Conservation (phyloP, 176 grass and related monocot genomes). For the Paspalum notatum region DNA sequence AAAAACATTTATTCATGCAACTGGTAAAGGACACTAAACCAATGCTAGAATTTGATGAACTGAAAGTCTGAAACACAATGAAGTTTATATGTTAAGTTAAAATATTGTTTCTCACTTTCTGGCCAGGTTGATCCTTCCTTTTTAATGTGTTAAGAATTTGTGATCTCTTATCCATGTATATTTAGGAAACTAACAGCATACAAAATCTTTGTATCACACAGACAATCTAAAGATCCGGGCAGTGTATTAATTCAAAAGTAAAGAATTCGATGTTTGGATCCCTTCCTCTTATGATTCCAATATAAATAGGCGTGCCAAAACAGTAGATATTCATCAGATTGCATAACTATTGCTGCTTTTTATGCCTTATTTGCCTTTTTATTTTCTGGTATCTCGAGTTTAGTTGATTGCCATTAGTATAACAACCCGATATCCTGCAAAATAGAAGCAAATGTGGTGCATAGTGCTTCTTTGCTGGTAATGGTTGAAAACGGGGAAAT, state of each 20-base stretch:
- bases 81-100: neutral
- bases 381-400: neutral
- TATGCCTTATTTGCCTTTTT: neutral
- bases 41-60: slow-evolving; percentile 1
- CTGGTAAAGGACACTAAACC: neutral
- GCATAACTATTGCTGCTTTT: neutral
- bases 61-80: neutral
- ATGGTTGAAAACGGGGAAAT: neutral
- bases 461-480: neutral
- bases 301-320: neutral
- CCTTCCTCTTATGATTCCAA: neutral
- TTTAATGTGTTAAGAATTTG: slow-evolving; percentile 6
- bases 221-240: neutral
- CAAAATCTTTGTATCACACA: neutral
- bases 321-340: neutral
- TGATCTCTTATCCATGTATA: neutral
- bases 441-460: neutral
- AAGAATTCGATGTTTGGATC: slow-evolving; percentile 8
- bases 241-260: neutral
- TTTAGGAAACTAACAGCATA: neutral
- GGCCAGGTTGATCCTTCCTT: neutral
- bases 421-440: neutral
- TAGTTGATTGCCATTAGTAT: slow-evolving; percentile 9
- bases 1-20: neutral
- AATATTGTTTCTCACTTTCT: neutral